Base-by-base conservation (phyloP, 768 basidiomycete species). In the Lenzites betulinus region DNA sequence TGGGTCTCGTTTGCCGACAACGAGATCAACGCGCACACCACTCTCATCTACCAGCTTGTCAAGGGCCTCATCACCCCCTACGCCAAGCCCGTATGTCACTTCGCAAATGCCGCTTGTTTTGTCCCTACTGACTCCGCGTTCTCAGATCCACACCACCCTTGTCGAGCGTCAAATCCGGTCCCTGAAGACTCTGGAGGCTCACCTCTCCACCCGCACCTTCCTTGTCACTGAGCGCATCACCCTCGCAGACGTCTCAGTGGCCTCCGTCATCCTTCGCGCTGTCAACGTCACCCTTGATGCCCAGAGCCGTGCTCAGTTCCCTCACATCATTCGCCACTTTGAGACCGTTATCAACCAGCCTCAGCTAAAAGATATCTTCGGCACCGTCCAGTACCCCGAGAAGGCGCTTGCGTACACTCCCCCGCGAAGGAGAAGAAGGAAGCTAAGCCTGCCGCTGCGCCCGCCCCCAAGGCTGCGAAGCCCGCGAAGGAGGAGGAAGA, bases 171-270 rank as follows among this genome's bases (percentile, higher is more conserved):
- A 87, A 69, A 63, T 74, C 42, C 80, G 83, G 47, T 76, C 84
- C 20, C 79, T 97, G 51, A 77, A 77, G 41, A 86, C 85, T 64
- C 79, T 98, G 58, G 85, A 99, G 65, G 74, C 76, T 35, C 83
- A 91, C 78, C 86, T 99, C 67, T 71, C 79, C 50, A 80, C 84
- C 58, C 86, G 83, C 70, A 99, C 96, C 47, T 98, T 87, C 84
- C 83, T 98, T 69, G 94, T 94, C 56, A 89, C 88, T 65, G 93
- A 99, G 73, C 92, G 96, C 70, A 90, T 98, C 81, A 93, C 94
- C 63, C 82, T 96, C 48, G 97, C 95, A 64, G 97, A 99, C 70
- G 74, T 99, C 75, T 72, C 74, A 70, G 67, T 92, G 65, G 92
- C 90, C 38, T 73, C 79, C 53, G 64, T 82, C 70, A 71, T 93